Conservation (phyloP, 2,329 filamentous ascomycete genomes). For the Aspergillus felis region DNA sequence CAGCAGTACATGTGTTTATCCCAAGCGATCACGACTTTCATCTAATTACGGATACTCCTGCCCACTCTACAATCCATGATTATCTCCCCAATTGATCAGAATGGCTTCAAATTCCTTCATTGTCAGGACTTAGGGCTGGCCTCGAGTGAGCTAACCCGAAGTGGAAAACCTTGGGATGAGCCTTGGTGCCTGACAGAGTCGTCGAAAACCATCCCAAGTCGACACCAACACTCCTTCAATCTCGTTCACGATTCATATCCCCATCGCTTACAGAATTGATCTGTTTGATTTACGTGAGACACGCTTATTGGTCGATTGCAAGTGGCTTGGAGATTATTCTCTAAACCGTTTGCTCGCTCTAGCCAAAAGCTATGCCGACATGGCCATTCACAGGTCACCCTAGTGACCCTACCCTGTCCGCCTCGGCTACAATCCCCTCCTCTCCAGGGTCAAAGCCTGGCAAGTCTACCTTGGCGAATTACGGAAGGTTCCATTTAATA, state of each 20-base stretch:
- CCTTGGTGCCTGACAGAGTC: too few species aligned
- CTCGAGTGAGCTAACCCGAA: constrained; percentile 4
- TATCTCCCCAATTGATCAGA: background rate
- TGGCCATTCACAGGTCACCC: background rate
- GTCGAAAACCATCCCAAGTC: too few species aligned
- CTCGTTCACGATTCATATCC: background rate
- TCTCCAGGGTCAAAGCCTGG: background rate
- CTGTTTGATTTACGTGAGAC: background rate
- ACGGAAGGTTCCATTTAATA: background rate
- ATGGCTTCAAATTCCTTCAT: background rate
- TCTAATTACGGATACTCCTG: too few species aligned
- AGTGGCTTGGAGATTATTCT: background rate
- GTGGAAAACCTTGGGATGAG: constrained; percentile 3
- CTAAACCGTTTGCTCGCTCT: background rate
- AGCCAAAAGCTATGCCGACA: background rate
- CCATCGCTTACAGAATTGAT: background rate
- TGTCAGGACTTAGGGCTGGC: background rate
- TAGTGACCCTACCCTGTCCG: too few species aligned
- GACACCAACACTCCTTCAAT: background rate
- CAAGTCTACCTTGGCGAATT: background rate
- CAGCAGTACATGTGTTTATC: too few species aligned
- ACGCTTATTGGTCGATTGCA: background rate
- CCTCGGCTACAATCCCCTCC: background rate
- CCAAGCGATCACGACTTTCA: too few species aligned
- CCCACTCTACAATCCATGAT: too few species aligned